Evolutionary conservation across 2,329 filamentous ascomycete species (phyloP).

Genomic region (Aureobasidium sp.): DNA sequence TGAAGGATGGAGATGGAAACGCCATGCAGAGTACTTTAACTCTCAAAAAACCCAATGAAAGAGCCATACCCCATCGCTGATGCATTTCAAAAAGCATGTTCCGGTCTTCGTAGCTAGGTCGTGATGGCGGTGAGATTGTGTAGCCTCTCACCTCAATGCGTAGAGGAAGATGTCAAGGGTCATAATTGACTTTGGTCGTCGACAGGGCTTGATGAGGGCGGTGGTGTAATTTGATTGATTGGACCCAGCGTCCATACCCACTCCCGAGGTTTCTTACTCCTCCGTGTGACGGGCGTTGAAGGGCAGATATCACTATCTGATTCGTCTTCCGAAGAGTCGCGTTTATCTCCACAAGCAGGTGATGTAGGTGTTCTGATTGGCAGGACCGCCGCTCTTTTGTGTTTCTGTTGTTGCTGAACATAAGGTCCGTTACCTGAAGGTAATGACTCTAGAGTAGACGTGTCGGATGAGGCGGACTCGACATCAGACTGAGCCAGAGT

Average conservation of each 20-base stretch:
- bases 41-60: not conserved
- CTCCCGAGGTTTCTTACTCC: constrained; percentile 44
- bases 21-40: not conserved
- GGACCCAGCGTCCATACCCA: constrained; percentile 51
- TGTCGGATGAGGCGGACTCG: constrained; percentile 29
- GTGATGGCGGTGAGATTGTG: not conserved
- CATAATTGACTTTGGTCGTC: not conserved
- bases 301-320: constrained; percentile 35
- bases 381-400: constrained; percentile 7
- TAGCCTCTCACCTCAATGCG: not conserved
- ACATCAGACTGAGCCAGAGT: constrained; percentile 49
- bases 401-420: constrained; percentile 1
- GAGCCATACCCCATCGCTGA: constrained; percentile 3
- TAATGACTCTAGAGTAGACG: constrained; percentile 20
- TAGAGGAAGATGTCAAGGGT: not conserved
- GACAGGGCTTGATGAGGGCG: not conserved
- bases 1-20: not conserved
- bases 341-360: constrained; percentile 32
- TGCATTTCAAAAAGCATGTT: not conserved
- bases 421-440: constrained; percentile 9
- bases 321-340: constrained; percentile 40
- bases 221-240: constrained; percentile 5
- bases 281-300: constrained; percentile 44
- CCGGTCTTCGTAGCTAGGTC: not conserved
- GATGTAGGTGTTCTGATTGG: constrained; percentile 17